Evolutionary conservation across 2,329 filamentous ascomycete species (phyloP).

Genomic region (Curvularia lunata): DNA sequence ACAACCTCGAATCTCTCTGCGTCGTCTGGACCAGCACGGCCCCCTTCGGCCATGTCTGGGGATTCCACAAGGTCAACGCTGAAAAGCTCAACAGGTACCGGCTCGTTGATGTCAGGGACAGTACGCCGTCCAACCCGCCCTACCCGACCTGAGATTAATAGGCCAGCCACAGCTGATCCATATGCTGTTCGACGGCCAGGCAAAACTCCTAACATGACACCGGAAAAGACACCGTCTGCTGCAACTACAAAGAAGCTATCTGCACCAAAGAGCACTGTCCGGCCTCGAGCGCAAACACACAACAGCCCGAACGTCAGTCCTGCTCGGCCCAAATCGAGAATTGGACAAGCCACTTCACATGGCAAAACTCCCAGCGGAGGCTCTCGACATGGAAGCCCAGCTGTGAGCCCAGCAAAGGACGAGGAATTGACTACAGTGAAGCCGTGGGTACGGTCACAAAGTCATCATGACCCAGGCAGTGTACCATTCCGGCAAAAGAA

Average conservation of each 20-base stretch:
- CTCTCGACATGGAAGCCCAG: slow-evolving; percentile 43
- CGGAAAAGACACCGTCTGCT: slow-evolving; percentile 52
- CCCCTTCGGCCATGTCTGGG: slow-evolving; percentile 48
- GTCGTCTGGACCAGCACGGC: slow-evolving; percentile 37
- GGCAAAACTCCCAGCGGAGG: slow-evolving; percentile 39
- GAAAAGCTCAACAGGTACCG: slow-evolving; percentile 43
- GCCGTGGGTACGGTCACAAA: slow-evolving; percentile 50
- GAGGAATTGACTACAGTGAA: slow-evolving; percentile 58
- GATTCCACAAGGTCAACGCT: slow-evolving; percentile 42
- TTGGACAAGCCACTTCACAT: slow-evolving; percentile 37
- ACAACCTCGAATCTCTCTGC: slow-evolving; percentile 39
- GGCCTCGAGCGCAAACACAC: slow-evolving; percentile 43
- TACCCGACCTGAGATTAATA: slow-evolving; percentile 52
- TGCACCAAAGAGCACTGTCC: slow-evolving; percentile 38
- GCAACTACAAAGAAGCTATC: slow-evolving; percentile 48
- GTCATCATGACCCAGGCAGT: slow-evolving; percentile 37
- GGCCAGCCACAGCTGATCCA: slow-evolving; percentile 63
- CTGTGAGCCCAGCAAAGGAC: slow-evolving; percentile 47
- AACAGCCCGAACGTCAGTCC: slow-evolving; percentile 47
- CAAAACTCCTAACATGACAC: slow-evolving; percentile 57
- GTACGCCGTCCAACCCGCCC: slow-evolving; percentile 58
- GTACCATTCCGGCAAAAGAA: slow-evolving; percentile 48
- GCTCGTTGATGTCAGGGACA: slow-evolving; percentile 64
- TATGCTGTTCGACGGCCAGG: slow-evolving; percentile 51
- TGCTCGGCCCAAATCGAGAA: slow-evolving; percentile 46